Base-by-base conservation (phyloP, 2,329 filamentous ascomycete species). In the Trichophyton simii region DNA sequence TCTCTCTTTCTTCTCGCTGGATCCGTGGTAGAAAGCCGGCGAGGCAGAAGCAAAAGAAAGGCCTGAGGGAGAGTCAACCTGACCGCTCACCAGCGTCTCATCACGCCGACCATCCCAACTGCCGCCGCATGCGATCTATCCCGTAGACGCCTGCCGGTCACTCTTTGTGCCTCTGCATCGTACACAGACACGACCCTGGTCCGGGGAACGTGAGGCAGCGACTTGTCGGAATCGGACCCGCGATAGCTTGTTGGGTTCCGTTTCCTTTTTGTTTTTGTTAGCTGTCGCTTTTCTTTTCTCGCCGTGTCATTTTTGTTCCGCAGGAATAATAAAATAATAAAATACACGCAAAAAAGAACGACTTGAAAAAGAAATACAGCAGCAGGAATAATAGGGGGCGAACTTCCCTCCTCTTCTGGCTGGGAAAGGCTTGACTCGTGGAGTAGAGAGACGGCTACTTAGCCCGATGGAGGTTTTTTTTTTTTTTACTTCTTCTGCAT, bases 151-250 rank as follows among this genome's bases (percentile, higher is more conserved):
- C 25, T 55, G 52, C 52, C n/a, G 20, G 15, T 31, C 20, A 13
- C 22, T 52, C 46, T 28, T 22, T 15, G 34, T 36, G 18, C 52
- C 13, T 34, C 28, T 18, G 18, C n/a, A 54, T 54, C n/a, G 15
- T n/a, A 38, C 34, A 38, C 28, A 36, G 41, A 18, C 52, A 55
- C 8, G 13, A 54, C 15, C 52, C 52, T 36, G 15, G 52, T 55
- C 52, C 28, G 52, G 52, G 25, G 52, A 55, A 55, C 31, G 52
- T 55, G 25, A 36, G 31, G 34, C 15, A 25, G 52, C 13, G 52
- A 55, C 52, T 55, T 55, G 52, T 55, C 52, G 52, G 52, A 38
- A 55, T 55, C 15, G 31, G 31, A 55, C 34, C 55, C 55, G 55
- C 41, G 55, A 31, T 42, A 42, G 36, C 34, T 58, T 58, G 4